Evolutionary conservation across 139 green algal genomes (phyloP), one percentile per base, ranked within the genome.

Genomic region (Haematococcus sp.): DNA sequence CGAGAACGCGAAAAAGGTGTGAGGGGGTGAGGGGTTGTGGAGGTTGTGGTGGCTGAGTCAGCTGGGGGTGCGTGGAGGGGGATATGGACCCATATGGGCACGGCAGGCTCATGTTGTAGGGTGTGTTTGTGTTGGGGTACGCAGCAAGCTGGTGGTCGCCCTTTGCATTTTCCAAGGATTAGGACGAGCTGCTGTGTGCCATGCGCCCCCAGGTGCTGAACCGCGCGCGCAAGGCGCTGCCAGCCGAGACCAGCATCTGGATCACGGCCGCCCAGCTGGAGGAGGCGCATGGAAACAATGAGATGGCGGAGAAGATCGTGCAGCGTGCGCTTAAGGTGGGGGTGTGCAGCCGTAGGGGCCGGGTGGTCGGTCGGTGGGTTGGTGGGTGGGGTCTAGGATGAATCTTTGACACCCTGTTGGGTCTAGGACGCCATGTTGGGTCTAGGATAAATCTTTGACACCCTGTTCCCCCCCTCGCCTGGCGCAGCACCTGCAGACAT

Each of bases 201-300:
- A 49, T 11, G 40, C 11, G 40, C n/a, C 32, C 23, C 32, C 79
- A 88, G 82, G 83, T 98, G 60, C 81, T 99, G 16, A 99, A 99
- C 88, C 90, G 88, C 60, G 96, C 96, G 49, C 88, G 94, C 22
- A 88, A 97, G 84, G 91, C 91, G 3, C 76, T 99, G 20, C 96
- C 96, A 20, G 98, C 94, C 0, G 94, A 98, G 60, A 79, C 82
- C 27, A 51, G 79, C 73, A 94, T 99, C 64, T 98, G 94, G 93
- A 91, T 99, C 73, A 94, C 90, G 23, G 96, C 96, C 7, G 90
- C 93, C 46, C 97, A 98, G 83, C 88, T 99, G 71, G 95, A 99
- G 84, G 96, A 99, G 84, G 88, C 91, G 13, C 82, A 97, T 22
- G 91, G 90, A 22, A 94, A 96, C 68, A 71, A 63, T 0, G 81